Conservation (phyloP, 176 grass and related monocot genomes). For the Avena sativa region DNA sequence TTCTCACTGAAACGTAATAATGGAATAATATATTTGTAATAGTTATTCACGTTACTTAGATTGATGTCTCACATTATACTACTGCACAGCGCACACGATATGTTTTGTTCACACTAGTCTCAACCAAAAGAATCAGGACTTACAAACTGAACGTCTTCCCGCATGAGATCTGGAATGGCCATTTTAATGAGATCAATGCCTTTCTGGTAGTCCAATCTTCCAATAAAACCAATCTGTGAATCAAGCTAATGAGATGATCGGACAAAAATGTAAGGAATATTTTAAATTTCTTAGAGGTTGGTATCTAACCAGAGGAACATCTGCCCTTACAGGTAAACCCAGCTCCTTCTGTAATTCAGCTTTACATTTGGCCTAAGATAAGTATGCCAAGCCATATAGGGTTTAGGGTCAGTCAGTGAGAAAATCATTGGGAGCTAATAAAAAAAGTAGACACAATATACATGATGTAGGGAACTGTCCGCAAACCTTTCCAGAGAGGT, state of each 20-base stretch:
- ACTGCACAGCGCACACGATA: conserved; percentile 8
- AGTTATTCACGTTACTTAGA: neutral
- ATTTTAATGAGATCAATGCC: conserved; percentile 88
- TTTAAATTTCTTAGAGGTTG: neutral
- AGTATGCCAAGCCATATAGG: conserved; percentile 22
- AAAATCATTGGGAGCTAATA: conserved; percentile 24
- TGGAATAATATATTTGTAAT: neutral
- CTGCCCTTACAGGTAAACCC: conserved; percentile 68
- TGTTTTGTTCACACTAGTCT: neutral
- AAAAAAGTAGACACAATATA: conserved; percentile 13
- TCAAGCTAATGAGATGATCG: conserved; percentile 38
- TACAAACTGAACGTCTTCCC: conserved; percentile 85
- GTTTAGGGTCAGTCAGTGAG: conserved; percentile 15
- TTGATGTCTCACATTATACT: neutral
- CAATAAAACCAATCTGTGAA: conserved; percentile 97
- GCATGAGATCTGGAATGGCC: conserved; percentile 70
- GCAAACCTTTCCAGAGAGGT: conserved; percentile 86
- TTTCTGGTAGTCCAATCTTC: conserved; percentile 98
- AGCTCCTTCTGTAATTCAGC: conserved; percentile 83
- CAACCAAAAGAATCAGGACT: conserved; percentile 38
- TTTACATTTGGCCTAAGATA: conserved; percentile 85
- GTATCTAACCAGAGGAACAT: conserved; percentile 78
- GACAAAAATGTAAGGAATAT: conserved; percentile 18
- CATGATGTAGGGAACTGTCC: conserved; percentile 18
- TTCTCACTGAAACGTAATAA: neutral